Evolutionary conservation across 2,329 filamentous ascomycete genomes (phyloP).

Genomic region (Cucurbitaria berberidis): DNA sequence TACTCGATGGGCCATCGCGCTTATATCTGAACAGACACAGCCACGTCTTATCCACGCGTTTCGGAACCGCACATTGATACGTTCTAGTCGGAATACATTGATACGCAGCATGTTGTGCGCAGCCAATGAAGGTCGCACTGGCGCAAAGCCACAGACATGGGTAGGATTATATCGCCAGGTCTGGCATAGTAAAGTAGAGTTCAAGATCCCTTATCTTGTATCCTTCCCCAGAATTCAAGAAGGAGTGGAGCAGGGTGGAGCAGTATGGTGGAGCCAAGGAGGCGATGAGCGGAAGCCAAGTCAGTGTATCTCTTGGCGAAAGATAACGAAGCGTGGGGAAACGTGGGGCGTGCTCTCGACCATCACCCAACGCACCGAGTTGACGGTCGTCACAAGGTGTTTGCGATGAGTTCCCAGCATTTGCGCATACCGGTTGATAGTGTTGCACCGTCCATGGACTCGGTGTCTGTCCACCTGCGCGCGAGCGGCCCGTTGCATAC

Average conservation of each 20-base stretch:
- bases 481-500: slow-evolving; percentile 19
- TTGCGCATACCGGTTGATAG: slow-evolving; percentile 47
- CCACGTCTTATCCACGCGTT: slow-evolving; percentile 14
- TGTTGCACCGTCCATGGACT: slow-evolving; percentile 39
- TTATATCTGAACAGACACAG: slow-evolving; percentile 20
- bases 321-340: slow-evolving; percentile 37
- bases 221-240: slow-evolving; percentile 17
- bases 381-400: not conserved
- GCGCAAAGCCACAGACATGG: slow-evolving; percentile 8
- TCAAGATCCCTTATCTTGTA: slow-evolving; percentile 33
- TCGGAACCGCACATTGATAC: slow-evolving; percentile 1
- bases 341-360: slow-evolving; percentile 6
- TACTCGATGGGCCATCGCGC: not conserved
- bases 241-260: slow-evolving; percentile 21
- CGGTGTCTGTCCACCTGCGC: slow-evolving; percentile 41
- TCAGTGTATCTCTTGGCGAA: slow-evolving; percentile 32
- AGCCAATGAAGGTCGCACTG: slow-evolving; percentile 12
- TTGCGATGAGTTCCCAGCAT: slow-evolving; percentile 40
- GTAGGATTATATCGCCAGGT: slow-evolving; percentile 23
- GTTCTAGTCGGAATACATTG: slow-evolving; percentile 5
- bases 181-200: slow-evolving; percentile 18
- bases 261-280: no score
- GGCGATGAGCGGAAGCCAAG: slow-evolving; percentile 27
- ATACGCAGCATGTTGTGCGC: slow-evolving; percentile 4
- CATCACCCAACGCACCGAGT: not conserved